Conservation (phyloP, 331 rosid genomes). For the Prunus yedoensis region DNA sequence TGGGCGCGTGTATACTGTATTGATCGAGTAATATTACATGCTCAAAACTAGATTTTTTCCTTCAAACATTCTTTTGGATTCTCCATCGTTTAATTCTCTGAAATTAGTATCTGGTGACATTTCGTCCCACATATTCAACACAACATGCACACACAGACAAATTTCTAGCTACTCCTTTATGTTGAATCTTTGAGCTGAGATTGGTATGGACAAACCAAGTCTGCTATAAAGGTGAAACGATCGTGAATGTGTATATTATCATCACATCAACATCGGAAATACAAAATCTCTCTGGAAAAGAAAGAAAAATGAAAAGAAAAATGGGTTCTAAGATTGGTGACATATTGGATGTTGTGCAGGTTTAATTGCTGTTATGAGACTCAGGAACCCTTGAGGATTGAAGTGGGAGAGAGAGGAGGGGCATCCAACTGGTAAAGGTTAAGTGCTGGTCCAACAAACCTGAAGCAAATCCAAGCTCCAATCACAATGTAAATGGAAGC, state of each 20-base stretch:
- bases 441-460: conserved; percentile 91
- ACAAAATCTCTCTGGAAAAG: conserved; percentile 2
- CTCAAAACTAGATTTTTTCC: not conserved
- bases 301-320: not conserved
- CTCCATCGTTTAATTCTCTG: not conserved
- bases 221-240: not conserved
- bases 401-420: conserved; percentile 61
- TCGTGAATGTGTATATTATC: not conserved
- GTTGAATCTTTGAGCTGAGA: not conserved
- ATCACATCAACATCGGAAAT: conserved; percentile 1
- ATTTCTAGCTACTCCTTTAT: not conserved
- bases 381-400: conserved; percentile 58
- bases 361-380: not conserved
- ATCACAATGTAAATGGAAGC: conserved; percentile 89
- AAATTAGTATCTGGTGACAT: too few relatives aligned
- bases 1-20: not conserved
- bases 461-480: conserved; percentile 81
- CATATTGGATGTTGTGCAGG: not conserved
- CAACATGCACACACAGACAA: not conserved
- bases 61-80: not conserved
- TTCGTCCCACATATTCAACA: not conserved
- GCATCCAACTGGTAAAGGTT: conserved; percentile 85
- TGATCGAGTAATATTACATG: not conserved
- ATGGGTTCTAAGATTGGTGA: too few relatives aligned
- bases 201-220: not conserved